Evolutionary conservation across 352 stramenopile genomes (phyloP), one percentile per base, ranked within the genome.

Genomic region (Globisporangium recalcitrans): DNA sequence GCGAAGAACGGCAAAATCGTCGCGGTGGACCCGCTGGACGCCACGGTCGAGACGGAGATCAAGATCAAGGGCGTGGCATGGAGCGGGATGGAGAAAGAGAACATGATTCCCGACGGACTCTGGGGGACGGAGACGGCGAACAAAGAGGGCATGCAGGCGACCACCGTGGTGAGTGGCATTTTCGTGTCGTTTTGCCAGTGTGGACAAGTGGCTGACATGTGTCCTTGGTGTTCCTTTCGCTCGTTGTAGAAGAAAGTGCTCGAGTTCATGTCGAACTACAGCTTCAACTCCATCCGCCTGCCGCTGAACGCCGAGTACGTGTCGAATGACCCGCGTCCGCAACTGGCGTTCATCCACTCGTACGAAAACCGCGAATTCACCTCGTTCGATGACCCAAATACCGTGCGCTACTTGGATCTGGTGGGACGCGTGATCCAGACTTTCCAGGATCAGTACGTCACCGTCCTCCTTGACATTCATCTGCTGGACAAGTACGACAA

Each of bases 321-420:
- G 22, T 69, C 69, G 48, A 56, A 62, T 22, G 71, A 87, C 49
- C 52, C 65, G 26, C 29, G 71, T 26, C 81, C 81, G 22, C 78
- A 84, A 58, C 40, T 88, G 36, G 55, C 60, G 7, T 84, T 77
- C 60, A 82, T 90, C 55, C 74, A 87, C 63, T 29, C 55, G 51
- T 87, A 78, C 62, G 78, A 88, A 26, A 90, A 90, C 68, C 73
- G 70, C 4, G 80, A 90, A 64, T 66, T 87, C 52, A 79, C 79
- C 40, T 71, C 65, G 14, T 85, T 71, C 66, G 53, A 71, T 53
- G 65, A 87, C 60, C 34, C 60, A 2, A 77, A 80, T 52, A 52
- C 71, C 36, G 75, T 87, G 63, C 70, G 68, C 44, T 85, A 85
- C 63, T 70, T 85, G 56, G 79, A 88, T 52, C 65, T 87, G 32